phyloP scores from a whole-genome alignment of 164 flowering plant species.

The Annona squamosa region DNA sequence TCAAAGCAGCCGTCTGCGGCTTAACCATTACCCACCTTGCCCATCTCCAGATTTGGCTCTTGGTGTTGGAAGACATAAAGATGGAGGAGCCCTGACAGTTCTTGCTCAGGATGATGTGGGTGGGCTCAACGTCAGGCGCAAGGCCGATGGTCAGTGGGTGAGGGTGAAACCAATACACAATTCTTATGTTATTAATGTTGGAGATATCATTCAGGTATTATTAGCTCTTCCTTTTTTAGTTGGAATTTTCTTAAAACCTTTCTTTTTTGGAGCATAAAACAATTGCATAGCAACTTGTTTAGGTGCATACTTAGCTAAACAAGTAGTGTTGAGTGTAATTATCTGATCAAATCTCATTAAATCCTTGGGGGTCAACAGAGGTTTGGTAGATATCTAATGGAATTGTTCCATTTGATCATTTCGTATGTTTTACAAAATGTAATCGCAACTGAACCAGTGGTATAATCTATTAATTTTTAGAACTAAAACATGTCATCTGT shows the following conservation, averaged over 20 bases:
- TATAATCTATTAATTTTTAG: too few species aligned
- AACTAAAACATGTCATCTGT: too few species aligned
- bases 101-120: slow-evolving; percentile 25
- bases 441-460: too few species aligned
- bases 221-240: neutral
- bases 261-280: neutral
- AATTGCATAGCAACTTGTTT: too few species aligned
- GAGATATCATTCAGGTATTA: slow-evolving; percentile 50
- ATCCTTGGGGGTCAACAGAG: too few species aligned
- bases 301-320: too few species aligned
- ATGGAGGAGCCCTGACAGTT: slow-evolving; percentile 30
- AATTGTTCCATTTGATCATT: too few species aligned
- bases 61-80: slow-evolving; percentile 37
- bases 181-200: slow-evolving; percentile 48
- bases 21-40: slow-evolving; percentile 40
- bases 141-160: slow-evolving; percentile 45
- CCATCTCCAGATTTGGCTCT: slow-evolving; percentile 31
- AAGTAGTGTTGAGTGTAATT: too few species aligned
- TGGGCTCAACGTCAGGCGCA: slow-evolving; percentile 42
- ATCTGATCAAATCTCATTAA: too few species aligned
- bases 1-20: slow-evolving; percentile 24
- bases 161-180: slow-evolving; percentile 33
- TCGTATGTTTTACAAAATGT: too few species aligned
- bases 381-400: too few species aligned
- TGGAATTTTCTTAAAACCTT: neutral